Percentiles rank a stretch among this genome's conserved stretches.
Conservation (phyloP, 306 rosid species). For the Pyrus communis region DNA sequence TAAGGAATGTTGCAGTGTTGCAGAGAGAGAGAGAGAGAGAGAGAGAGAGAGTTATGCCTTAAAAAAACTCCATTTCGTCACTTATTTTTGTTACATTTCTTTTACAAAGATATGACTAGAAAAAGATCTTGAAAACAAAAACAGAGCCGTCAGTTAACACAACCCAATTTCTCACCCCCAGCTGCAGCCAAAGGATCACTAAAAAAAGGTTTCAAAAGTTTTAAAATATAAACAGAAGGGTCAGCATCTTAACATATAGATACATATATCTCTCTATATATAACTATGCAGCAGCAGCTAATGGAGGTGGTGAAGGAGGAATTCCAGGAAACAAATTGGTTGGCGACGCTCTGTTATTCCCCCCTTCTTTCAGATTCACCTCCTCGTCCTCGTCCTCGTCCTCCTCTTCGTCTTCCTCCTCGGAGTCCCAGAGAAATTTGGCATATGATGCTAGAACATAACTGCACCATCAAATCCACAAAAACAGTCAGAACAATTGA, state of each 20-base stretch:
- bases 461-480: slow-evolving; percentile 38
- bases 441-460: slow-evolving; percentile 82
- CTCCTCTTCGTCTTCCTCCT: slow-evolving; percentile 42
- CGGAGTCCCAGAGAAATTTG: slow-evolving; percentile 82
- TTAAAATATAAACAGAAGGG: slow-evolving; percentile 4
- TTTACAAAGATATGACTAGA: neutral
- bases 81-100: neutral
- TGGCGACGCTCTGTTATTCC: slow-evolving; percentile 11
- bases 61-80: neutral
- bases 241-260: neutral
- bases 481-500: neutral
- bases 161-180: neutral
- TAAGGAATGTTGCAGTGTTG: neutral
- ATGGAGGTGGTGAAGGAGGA: slow-evolving; percentile 37
- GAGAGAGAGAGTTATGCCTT: neutral
- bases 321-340: slow-evolving; percentile 39
- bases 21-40: neutral
- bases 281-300: slow-evolving; percentile 56
- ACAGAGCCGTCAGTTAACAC: neutral
- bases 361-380: slow-evolving; percentile 22
- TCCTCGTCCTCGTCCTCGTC: neutral
- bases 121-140: neutral
- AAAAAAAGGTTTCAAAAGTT: slow-evolving; percentile 15
- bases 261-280: neutral
- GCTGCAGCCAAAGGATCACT: neutral